Conservation (phyloP, 2,329 filamentous ascomycete species). For the Colletotrichum destructivum region DNA sequence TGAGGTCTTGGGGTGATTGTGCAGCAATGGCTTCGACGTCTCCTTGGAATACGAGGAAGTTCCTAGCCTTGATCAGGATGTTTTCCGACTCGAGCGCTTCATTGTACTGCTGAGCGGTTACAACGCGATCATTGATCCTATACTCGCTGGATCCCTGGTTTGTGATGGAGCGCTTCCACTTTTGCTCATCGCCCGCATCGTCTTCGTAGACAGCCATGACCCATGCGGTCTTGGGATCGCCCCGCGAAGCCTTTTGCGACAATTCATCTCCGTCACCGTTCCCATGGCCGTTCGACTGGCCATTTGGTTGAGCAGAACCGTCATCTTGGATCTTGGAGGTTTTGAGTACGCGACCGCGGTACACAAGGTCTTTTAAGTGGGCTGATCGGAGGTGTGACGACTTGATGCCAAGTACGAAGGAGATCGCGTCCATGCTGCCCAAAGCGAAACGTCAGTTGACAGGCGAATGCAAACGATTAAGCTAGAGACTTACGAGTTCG, state of each 20-base stretch:
- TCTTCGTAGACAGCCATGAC: conserved; percentile 99
- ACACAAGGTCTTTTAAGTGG: conserved; percentile 94
- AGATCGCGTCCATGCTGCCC: conserved; percentile 96
- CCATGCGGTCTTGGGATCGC: conserved; percentile 95
- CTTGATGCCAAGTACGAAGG: conserved; percentile 98
- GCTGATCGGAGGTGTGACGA: conserved; percentile 97
- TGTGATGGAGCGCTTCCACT: conserved; percentile 96
- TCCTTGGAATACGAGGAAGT: conserved; percentile 98
- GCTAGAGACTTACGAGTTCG: conserved; percentile 81
- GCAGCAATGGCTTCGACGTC: conserved; percentile 98
- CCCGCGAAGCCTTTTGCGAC: conserved; percentile 76
- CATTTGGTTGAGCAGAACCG: conserved; percentile 79
- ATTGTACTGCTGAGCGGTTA: conserved; percentile 94
- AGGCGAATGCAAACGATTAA: conserved; percentile 9
- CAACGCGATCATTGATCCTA: conserved; percentile 92
- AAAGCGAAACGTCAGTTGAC: conserved; percentile 44
- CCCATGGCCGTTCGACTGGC: conserved; percentile 73
- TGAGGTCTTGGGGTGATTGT: conserved; percentile 94
- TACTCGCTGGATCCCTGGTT: conserved; percentile 92
- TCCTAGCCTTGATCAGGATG: conserved; percentile 97
- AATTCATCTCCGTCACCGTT: conserved; percentile 72
- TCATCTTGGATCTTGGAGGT: conserved; percentile 94
- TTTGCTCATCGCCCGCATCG: conserved; percentile 93
- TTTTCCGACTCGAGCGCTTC: conserved; percentile 92
- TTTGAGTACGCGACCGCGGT: conserved; percentile 93